phyloP scores from a whole-genome alignment of 805 yeast species.

The Lipomyces yamanashiensis region DNA sequence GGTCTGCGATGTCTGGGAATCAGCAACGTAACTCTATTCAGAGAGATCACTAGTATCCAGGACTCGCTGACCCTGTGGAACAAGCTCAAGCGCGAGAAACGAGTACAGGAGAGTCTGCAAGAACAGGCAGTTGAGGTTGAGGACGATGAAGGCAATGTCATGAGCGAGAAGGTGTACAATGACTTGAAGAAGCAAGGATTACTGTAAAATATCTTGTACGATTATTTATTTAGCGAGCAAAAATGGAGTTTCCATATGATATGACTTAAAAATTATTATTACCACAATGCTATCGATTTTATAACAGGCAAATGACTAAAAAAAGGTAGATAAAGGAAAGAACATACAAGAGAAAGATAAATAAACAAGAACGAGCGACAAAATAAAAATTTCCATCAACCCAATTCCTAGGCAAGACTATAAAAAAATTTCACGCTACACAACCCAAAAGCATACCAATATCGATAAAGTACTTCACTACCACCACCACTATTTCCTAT shows the following conservation, averaged over 20 bases:
- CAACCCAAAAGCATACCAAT: slow-evolving; percentile 10
- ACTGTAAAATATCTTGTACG: slow-evolving; percentile 47
- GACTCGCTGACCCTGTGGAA: slow-evolving; percentile 69
- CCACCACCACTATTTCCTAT: not conserved
- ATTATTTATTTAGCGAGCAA: not conserved
- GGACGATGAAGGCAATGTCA: slow-evolving; percentile 90
- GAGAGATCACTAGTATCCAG: slow-evolving; percentile 65
- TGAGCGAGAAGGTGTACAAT: slow-evolving; percentile 79
- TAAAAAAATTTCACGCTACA: slow-evolving; percentile 2
- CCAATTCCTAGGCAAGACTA: slow-evolving; percentile 4
- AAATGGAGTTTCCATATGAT: not conserved
- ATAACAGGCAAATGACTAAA: slow-evolving; percentile 35
- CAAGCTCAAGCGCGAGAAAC: slow-evolving; percentile 48
- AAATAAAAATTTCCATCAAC: not conserved
- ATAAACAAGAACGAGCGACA: slow-evolving; percentile 5
- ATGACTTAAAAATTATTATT: slow-evolving; percentile 5
- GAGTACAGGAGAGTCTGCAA: slow-evolving; percentile 49
- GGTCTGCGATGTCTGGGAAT: slow-evolving; percentile 81
- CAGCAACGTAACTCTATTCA: slow-evolving; percentile 57
- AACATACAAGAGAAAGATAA: slow-evolving; percentile 7
- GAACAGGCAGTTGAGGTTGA: slow-evolving; percentile 79
- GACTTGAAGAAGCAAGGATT: slow-evolving; percentile 90
- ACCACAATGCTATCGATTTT: slow-evolving; percentile 31
- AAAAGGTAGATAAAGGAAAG: slow-evolving; percentile 5
- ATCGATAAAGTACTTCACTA: slow-evolving; percentile 4